Percentiles rank a stretch among this genome's conserved stretches.
These are phyloP conservation scores for Isoetes taiwanensis DNA, from an alignment of 75 land plant genomes.

Conservation along the genomic window DNA sequence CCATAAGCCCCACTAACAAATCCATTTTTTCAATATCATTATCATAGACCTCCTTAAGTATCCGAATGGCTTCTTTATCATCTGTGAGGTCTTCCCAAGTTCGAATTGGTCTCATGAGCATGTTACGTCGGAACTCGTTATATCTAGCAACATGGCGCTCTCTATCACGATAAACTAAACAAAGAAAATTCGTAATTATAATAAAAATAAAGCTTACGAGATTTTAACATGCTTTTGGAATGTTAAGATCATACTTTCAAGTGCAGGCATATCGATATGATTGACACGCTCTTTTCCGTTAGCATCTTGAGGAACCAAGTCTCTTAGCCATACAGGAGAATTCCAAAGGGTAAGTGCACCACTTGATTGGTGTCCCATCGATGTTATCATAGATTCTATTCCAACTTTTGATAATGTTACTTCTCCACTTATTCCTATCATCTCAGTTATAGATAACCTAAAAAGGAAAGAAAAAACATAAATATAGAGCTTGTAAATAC, in stretches of 20 bases:
- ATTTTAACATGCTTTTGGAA: not conserved
- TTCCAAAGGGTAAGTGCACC: constrained; percentile 50
- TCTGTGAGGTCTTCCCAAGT: constrained; percentile 62
- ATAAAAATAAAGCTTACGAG: too few species aligned
- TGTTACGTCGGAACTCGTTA: constrained; percentile 44
- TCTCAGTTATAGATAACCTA: too few species aligned
- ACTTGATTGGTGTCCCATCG: constrained; percentile 45
- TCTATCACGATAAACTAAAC: constrained; percentile 42
- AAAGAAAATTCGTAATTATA: too few species aligned
- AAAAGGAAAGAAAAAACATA: too few species aligned
- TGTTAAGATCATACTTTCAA: constrained; percentile 34
- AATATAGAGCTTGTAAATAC: too few species aligned
- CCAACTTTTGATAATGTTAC: too few species aligned
- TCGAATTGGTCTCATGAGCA: constrained; percentile 43
- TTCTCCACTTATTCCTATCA: too few species aligned
- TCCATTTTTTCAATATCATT: constrained; percentile 55
- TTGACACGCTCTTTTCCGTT: constrained; percentile 35
- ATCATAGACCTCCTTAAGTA: constrained; percentile 39
- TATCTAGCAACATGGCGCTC: constrained; percentile 46
- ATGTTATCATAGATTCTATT: constrained; percentile 22
- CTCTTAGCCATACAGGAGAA: constrained; percentile 50
- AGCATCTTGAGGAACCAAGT: constrained; percentile 31
- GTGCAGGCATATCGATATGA: constrained; percentile 42
- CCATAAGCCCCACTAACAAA: constrained; percentile 38
- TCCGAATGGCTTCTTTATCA: constrained; percentile 29